Evolutionary conservation across 495 filamentous ascomycete species (phyloP).

Genomic region (Choiromyces venosus): DNA sequence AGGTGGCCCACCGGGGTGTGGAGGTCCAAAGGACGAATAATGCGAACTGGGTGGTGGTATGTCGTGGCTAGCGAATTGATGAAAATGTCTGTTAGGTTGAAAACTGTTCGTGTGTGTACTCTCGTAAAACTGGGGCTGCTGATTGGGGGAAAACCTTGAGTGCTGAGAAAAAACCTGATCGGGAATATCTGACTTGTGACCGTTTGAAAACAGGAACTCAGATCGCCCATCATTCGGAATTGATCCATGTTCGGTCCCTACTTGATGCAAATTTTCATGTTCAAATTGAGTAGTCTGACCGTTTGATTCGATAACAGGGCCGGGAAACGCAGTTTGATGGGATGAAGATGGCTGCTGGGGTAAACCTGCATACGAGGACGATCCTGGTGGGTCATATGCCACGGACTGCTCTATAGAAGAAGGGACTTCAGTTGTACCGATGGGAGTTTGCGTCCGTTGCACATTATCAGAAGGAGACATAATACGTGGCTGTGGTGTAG

Average conservation of each 20-base stretch:
- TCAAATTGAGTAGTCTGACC: background rate
- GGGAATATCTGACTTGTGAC: background rate
- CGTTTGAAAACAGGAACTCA: background rate
- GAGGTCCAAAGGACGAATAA: conserved; percentile 27
- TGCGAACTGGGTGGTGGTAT: conserved; percentile 13
- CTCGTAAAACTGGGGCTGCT: conserved; percentile 28
- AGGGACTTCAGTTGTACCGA: background rate
- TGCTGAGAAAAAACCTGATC: conserved; percentile 12
- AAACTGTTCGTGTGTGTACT: conserved; percentile 25
- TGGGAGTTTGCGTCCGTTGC: background rate
- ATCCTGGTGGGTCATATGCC: background rate
- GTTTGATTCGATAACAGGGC: background rate
- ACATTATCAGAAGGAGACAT: background rate
- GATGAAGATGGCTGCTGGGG: background rate
- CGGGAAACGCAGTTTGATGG: background rate
- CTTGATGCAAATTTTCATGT: background rate
- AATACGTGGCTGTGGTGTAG: background rate
- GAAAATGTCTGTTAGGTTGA: conserved; percentile 24
- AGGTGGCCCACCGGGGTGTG: conserved; percentile 10
- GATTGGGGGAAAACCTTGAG: conserved; percentile 28
- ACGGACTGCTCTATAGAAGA: background rate
- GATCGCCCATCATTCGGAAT: background rate
- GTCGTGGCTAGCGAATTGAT: conserved; percentile 19
- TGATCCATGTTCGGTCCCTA: background rate
- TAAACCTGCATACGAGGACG: background rate